Evolutionary conservation across 305 asterid genomes (phyloP).

Genomic region (Solanum hybrid): DNA sequence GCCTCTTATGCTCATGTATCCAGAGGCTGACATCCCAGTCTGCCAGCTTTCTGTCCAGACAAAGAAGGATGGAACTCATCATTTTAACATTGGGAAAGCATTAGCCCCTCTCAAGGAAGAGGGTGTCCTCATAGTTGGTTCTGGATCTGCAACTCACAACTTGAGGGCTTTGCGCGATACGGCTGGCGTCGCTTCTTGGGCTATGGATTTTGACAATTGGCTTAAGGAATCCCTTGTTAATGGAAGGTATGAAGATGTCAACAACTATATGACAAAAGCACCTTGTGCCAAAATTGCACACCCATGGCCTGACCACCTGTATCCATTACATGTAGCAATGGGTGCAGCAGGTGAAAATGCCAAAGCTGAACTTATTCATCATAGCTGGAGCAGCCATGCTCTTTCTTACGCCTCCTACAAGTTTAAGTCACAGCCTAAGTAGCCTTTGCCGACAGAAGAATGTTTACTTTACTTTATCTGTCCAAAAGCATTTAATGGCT

Average conservation of each 20-base stretch:
- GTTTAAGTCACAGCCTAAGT: constrained; percentile 29
- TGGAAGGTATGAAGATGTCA: constrained; percentile 39
- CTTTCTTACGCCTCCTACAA: constrained; percentile 60
- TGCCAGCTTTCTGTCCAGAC: constrained; percentile 82
- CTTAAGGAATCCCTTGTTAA: constrained; percentile 50
- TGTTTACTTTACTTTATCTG: neutral
- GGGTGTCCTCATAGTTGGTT: constrained; percentile 74
- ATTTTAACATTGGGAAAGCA: constrained; percentile 63
- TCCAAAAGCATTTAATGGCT: neutral
- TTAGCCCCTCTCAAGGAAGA: constrained; percentile 63
- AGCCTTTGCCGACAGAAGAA: neutral
- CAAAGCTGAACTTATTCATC: constrained; percentile 53
- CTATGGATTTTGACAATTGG: constrained; percentile 62
- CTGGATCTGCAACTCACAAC: constrained; percentile 76
- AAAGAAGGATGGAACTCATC: constrained; percentile 51
- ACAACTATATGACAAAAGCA: neutral
- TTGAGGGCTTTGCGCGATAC: constrained; percentile 21
- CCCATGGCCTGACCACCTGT: constrained; percentile 56
- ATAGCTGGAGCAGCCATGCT: constrained; percentile 32
- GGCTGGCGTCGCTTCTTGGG: constrained; percentile 48
- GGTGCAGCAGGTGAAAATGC: constrained; percentile 54
- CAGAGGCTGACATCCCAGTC: constrained; percentile 72
- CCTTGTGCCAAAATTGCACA: constrained; percentile 47
- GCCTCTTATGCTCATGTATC: constrained; percentile 86
- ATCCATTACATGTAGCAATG: constrained; percentile 53